Percentiles rank a stretch among this genome's conserved stretches.
phyloP scores from a whole-genome alignment of 1,139 yeast species.

The Magnusiomyces sp. region DNA sequence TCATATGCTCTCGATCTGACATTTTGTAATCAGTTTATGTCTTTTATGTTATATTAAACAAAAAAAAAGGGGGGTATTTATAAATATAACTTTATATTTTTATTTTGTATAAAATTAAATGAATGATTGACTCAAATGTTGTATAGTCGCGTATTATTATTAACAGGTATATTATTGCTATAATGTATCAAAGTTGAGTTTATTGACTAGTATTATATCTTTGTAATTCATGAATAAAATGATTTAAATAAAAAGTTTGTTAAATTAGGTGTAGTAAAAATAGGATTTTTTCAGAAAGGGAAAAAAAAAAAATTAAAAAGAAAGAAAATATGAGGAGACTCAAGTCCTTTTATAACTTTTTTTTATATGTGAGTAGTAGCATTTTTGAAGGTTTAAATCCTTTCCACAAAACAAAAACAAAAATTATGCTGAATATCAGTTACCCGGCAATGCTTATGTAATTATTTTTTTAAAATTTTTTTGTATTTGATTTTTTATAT shows the following conservation, averaged over 20 bases:
- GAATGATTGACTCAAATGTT: no score
- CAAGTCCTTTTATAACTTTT: conserved; percentile 1
- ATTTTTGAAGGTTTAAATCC: no score
- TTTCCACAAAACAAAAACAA: no score
- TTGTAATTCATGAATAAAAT: no score
- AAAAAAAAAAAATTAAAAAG: background rate
- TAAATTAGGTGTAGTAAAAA: no score
- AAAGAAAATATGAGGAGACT: background rate
- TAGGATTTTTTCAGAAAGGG: background rate
- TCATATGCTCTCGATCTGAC: conserved; percentile 6
- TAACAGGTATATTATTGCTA: no score
- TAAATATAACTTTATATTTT: background rate
- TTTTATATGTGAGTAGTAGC: background rate
- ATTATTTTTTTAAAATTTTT: background rate
- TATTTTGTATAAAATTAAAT: background rate
- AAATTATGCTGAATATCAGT: background rate
- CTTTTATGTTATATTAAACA: no score
- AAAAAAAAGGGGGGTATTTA: background rate
- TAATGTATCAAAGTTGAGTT: no score
- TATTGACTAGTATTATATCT: no score
- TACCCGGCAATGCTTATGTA: conserved; percentile 1
- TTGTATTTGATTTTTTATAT: background rate
- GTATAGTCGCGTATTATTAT: background rate
- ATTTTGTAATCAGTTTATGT: no score
- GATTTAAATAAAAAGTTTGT: no score